phyloP scores from a whole-genome alignment of 2,329 filamentous ascomycete species.

The Massarina eburnea region DNA sequence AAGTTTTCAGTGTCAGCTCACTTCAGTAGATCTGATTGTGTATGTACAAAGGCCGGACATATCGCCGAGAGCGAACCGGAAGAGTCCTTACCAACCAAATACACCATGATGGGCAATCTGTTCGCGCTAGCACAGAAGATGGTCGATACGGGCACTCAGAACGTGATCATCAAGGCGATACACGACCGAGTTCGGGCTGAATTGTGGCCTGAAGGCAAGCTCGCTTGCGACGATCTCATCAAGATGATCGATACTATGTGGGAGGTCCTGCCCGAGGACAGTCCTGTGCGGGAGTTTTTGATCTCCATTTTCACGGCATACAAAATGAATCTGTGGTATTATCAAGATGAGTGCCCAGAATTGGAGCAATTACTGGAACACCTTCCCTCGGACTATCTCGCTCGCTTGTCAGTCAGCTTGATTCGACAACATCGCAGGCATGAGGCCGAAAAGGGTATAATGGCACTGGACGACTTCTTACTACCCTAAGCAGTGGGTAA shows the following conservation, averaged over 20 bases:
- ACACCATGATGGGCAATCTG: not conserved
- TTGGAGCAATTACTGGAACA: no score
- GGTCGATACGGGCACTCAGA: not conserved
- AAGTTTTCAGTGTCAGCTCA: not conserved
- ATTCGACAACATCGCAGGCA: no score
- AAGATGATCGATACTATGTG: not conserved
- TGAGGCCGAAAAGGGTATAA: no score
- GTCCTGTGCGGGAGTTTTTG: not conserved
- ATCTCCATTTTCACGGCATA: not conserved
- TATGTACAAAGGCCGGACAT: not conserved
- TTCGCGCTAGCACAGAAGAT: conserved; percentile 1
- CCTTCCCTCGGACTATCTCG: no score
- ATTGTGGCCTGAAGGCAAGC: not conserved
- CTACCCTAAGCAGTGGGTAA: no score
- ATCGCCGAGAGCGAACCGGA: not conserved
- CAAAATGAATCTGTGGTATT: not conserved
- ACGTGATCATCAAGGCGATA: not conserved
- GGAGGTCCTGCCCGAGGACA: not conserved
- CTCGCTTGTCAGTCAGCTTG: no score
- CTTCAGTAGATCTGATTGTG: not conserved
- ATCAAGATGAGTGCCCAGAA: no score
- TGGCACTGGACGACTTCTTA: no score
- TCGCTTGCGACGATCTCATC: not conserved
- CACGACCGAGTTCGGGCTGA: not conserved
- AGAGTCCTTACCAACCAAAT: not conserved